These are phyloP conservation scores for Leccinum pallidistipes DNA, from an alignment of 1,284 basidiomycete species.

Conservation along the genomic window DNA sequence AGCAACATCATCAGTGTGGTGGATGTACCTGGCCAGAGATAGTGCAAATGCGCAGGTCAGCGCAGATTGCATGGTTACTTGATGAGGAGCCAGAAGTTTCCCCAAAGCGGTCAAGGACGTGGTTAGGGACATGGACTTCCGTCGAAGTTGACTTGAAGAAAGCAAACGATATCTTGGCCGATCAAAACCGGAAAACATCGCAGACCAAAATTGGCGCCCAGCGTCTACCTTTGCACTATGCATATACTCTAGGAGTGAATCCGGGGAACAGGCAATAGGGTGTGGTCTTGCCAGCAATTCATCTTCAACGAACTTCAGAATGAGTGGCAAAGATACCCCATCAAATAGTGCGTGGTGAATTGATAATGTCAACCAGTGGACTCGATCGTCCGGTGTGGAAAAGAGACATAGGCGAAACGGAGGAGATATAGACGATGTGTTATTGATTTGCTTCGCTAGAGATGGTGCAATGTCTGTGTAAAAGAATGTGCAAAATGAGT, in stretches of 20 bases:
- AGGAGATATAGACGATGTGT: constrained; percentile 34
- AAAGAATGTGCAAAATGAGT: constrained; percentile 37
- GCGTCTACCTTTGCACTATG: constrained; percentile 28
- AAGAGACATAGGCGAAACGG: constrained; percentile 40
- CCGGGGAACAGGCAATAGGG: constrained; percentile 23
- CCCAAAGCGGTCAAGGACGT: constrained; percentile 35
- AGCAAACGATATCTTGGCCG: constrained; percentile 33
- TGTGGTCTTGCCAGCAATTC: constrained; percentile 29
- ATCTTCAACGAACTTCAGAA: constrained; percentile 42
- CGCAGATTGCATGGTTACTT: constrained; percentile 49
- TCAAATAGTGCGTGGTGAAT: constrained; percentile 52
- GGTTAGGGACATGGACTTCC: constrained; percentile 26
- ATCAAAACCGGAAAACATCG: constrained; percentile 36
- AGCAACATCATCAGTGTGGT: constrained; percentile 37
- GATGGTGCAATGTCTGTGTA: constrained; percentile 29
- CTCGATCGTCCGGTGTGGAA: constrained; percentile 6
- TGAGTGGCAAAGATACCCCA: constrained; percentile 43
- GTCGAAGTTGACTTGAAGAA: constrained; percentile 18
- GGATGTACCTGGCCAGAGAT: constrained; percentile 29
- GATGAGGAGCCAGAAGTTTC: constrained; percentile 30
- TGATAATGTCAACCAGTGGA: constrained; percentile 38
- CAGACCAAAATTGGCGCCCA: constrained; percentile 41
- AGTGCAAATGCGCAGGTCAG: constrained; percentile 44
- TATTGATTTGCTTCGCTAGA: constrained; percentile 40
- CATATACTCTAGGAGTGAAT: constrained; percentile 37